phyloP scores from a whole-genome alignment of 2,329 filamentous ascomycete species.

The Purpureocillium lavendulum region DNA sequence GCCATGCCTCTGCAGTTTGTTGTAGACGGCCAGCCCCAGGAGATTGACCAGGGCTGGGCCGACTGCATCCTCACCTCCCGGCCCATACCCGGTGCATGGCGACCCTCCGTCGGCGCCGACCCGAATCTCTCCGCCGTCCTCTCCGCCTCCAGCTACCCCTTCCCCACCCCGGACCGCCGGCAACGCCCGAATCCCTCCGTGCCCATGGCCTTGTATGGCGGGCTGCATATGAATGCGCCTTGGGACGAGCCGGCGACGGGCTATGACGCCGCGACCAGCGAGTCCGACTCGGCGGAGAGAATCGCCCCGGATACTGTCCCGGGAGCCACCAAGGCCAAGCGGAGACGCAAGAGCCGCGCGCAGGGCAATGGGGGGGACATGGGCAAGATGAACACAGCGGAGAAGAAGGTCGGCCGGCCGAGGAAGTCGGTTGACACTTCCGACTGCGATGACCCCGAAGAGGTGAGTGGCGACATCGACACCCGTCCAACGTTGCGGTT shows the following conservation, averaged over 20 bases:
- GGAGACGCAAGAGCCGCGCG: background rate
- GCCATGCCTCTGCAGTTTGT: too few relatives aligned
- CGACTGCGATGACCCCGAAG: constrained; percentile 1
- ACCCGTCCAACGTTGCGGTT: too few relatives aligned
- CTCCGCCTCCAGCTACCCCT: constrained; percentile 1
- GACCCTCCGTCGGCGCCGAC: background rate
- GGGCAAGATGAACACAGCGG: background rate
- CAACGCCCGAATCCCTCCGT: background rate
- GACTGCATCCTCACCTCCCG: background rate
- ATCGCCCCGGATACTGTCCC: too few relatives aligned
- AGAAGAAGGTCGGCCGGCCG: background rate
- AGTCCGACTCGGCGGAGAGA: too few relatives aligned
- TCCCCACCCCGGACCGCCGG: background rate
- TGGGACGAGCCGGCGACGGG: too few relatives aligned
- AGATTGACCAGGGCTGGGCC: background rate
- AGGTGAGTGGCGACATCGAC: constrained; percentile 5
- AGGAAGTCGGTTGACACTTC: background rate
- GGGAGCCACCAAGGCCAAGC: too few relatives aligned
- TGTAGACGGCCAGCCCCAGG: too few relatives aligned
- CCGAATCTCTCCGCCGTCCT: background rate
- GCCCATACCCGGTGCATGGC: background rate
- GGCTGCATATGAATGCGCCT: background rate
- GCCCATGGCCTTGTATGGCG: background rate
- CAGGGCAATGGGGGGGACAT: background rate
- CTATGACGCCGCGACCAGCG: too few relatives aligned